Evolutionary conservation across 345 rosid species (phyloP).

Genomic region (Hevea brasiliensis): DNA sequence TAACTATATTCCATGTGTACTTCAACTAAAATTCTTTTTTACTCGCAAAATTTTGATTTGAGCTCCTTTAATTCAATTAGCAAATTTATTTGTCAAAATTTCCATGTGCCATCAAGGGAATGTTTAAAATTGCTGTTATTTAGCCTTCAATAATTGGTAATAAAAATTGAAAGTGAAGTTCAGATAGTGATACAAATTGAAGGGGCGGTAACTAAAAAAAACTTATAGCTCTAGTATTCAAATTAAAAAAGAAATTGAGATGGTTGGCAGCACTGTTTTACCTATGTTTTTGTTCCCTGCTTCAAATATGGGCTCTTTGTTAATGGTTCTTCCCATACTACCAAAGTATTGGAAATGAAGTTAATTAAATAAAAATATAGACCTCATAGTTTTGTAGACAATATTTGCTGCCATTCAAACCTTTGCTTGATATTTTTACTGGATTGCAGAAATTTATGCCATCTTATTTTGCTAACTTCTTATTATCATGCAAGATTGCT

Average conservation of each 20-base stretch:
- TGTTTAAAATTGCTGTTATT: background rate
- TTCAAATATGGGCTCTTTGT: background rate
- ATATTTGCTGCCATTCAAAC: slow-evolving; percentile 11
- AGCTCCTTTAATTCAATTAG: background rate
- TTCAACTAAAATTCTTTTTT: background rate
- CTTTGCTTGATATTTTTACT: background rate
- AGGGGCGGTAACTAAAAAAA: background rate
- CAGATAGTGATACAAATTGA: background rate
- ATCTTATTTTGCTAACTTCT: slow-evolving; percentile 25
- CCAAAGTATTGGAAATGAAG: background rate
- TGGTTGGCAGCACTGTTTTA: background rate
- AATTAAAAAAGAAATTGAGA: background rate
- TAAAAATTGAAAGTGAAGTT: background rate
- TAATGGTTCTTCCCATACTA: background rate
- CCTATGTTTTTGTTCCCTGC: background rate
- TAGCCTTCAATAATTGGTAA: background rate
- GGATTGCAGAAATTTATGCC: background rate
- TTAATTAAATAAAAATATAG: background rate
- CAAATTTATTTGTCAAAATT: background rate
- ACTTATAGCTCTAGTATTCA: background rate
- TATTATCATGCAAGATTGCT: slow-evolving; percentile 46
- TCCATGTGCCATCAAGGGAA: background rate
- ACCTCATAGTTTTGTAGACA: background rate
- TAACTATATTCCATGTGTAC: background rate
- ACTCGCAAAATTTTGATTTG: background rate